A percentile compares a stretch with the other conserved stretches of the same genome.
phyloP scores from a whole-genome alignment of 768 basidiomycete genomes.

The Boletales sp. region DNA sequence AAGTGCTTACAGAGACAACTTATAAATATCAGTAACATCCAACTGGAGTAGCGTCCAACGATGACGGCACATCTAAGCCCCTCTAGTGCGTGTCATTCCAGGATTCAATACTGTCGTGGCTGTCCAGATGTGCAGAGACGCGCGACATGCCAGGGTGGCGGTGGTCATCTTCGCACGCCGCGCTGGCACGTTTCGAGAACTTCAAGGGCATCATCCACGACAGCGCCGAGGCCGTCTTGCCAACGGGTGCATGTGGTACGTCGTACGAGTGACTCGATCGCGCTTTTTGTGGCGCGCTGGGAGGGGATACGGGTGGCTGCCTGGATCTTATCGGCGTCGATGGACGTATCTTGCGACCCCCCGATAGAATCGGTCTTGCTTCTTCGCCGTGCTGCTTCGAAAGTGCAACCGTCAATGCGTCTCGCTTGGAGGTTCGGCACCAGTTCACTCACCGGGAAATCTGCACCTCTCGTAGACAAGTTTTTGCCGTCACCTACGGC shows the following conservation, averaged over 20 bases:
- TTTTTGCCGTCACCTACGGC: slow-evolving; percentile 11
- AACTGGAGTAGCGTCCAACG: slow-evolving; percentile 4
- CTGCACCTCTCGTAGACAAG: slow-evolving; percentile 1
- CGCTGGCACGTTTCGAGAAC: slow-evolving; percentile 4
- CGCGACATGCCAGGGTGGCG: slow-evolving; percentile 1
- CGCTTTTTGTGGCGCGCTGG: slow-evolving; percentile 25
- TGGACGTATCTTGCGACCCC: background rate
- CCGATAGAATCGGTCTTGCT: background rate
- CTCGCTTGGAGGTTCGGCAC: slow-evolving; percentile 1
- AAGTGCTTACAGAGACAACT: no score
- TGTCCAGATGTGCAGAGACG: slow-evolving; percentile 6
- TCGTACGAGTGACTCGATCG: slow-evolving; percentile 14
- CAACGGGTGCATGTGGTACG: slow-evolving; percentile 7
- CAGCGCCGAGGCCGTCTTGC: slow-evolving; percentile 21
- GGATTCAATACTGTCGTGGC: slow-evolving; percentile 36
- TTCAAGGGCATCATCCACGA: slow-evolving; percentile 27
- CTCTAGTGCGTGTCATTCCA: slow-evolving; percentile 25
- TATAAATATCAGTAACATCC: background rate
- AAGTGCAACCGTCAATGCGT: background rate
- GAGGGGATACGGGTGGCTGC: slow-evolving; percentile 12
- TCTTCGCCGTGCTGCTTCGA: slow-evolving; percentile 7
- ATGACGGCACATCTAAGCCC: background rate
- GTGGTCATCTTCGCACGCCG: slow-evolving; percentile 4
- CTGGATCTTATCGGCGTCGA: slow-evolving; percentile 22
- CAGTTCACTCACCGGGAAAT: slow-evolving; percentile 16